Base-by-base conservation (phyloP, 495 filamentous ascomycete genomes). In the Aspergillus steynii region DNA sequence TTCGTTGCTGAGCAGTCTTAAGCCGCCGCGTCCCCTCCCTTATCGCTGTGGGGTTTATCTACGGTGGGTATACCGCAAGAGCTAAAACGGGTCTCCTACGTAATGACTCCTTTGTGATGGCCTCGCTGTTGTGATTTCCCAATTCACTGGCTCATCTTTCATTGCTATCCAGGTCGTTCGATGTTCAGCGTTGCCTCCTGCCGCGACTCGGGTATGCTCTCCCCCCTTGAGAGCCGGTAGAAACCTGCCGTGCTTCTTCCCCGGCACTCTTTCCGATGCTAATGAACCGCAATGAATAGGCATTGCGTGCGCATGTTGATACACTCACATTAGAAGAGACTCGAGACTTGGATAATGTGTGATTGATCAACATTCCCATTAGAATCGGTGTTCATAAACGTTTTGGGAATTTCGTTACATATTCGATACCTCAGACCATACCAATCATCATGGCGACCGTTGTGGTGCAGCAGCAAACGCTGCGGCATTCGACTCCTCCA, bases 401-500 rank as follows among this genome's bases (percentile, higher is more conserved):
- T 42, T 29, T 27, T 31, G 20, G 28, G 37, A 26, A 28, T 52
- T 37, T 46, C 55, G 53, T 61, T 45, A 55, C 48, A 29, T 32
- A 50, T 49, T 45, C 63, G 25, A 15, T 53, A 53, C 54, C 56
- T 26, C 53, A 32, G 42, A 46, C 51, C 31, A 31, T 53, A n/a
- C 46, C 51, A 37, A 54, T 58, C 62, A 67, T 42, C 49, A 84
- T 84, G 82, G 79, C 82, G 55, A 78, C 81, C n/a, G 75, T 83
- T 28, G 71, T 83, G 55, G 75, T 84, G 54, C 78, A 81, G 58
- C 77, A 77, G 61, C 75, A 81, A 32, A 61, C 76, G 49, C 72
- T 81, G 62, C 74, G 75, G 57, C 78, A 80, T 61, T 67, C 76
- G 9, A 80, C 80, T 31, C 77, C 81, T 66, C 77, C 82, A 15